Conservation (phyloP, 495 filamentous ascomycete species). For the Mycothermus thermophilus region DNA sequence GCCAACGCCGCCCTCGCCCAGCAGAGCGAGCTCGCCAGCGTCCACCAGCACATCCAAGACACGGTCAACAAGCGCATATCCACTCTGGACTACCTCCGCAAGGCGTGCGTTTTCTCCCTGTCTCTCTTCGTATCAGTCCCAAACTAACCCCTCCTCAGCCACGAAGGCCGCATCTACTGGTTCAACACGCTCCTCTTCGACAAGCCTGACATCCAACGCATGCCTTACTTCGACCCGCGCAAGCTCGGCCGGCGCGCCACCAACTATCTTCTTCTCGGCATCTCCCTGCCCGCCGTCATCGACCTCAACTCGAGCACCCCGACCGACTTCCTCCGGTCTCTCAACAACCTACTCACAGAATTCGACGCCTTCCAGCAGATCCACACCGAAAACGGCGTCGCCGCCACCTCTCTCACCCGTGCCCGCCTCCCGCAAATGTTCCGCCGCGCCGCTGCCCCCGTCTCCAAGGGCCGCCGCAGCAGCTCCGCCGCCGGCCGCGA, state of each 20-base stretch:
- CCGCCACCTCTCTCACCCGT: slow-evolving; percentile 56
- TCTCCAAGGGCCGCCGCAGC: slow-evolving; percentile 51
- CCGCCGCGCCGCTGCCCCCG: slow-evolving; percentile 43
- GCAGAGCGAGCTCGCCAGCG: slow-evolving; percentile 24
- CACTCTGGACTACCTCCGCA: slow-evolving; percentile 86
- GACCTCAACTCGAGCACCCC: slow-evolving; percentile 68
- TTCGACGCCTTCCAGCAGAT: slow-evolving; percentile 87
- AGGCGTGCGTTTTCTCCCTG: slow-evolving; percentile 48
- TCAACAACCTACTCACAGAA: slow-evolving; percentile 76
- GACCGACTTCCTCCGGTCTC: slow-evolving; percentile 70
- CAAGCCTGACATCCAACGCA: slow-evolving; percentile 60
- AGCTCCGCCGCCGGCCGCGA: slow-evolving; percentile 39
- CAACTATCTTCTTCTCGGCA: slow-evolving; percentile 83
- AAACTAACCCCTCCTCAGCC: slow-evolving; percentile 36
- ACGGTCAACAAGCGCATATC: slow-evolving; percentile 84
- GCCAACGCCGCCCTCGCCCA: slow-evolving; percentile 10
- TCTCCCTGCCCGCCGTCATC: slow-evolving; percentile 77
- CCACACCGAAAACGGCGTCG: slow-evolving; percentile 60
- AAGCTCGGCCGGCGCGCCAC: slow-evolving; percentile 76
- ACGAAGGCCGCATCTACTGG: slow-evolving; percentile 92
- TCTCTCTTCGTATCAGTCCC: not conserved
- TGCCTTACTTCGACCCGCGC: slow-evolving; percentile 72
- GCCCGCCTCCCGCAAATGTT: slow-evolving; percentile 83
- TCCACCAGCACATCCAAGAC: slow-evolving; percentile 79
- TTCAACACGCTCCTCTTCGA: slow-evolving; percentile 92